Base-by-base conservation (phyloP, 2,329 filamentous ascomycete genomes). In the Hypoxylon sp. region DNA sequence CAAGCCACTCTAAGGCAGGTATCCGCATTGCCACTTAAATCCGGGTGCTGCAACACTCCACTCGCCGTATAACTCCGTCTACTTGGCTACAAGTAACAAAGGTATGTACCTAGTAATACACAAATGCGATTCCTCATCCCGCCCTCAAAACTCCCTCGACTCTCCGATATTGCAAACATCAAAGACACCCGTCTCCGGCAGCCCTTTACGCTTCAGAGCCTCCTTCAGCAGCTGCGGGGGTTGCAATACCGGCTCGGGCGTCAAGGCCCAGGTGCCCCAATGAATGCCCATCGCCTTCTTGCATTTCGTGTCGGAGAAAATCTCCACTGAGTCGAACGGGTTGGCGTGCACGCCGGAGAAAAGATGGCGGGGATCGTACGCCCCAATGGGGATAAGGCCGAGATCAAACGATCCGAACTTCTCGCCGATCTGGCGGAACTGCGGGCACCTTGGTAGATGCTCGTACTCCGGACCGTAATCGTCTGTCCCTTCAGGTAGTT, bases 191-290 rank as follows among this genome's bases (percentile, higher is more conserved):
- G 84, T 87, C 79, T 94, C 91, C 0, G 87, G 82, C 0, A 97
- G 77, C 0, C 88, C 89, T 74, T 89, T 90, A 74, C 85, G 86
- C 74, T 82, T 86, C 77, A 97, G 80, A 2, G 94, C 94, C 77
- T 92, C 84, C 79, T 85, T 91, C 68, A 98, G 81, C 77, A 92
- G 80, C 78, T 79, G 82, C 1, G 94, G 93, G 50, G 95, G 95
- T 81, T 97, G 94, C 62, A 94, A 79, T 1, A 97, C 91, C 65
- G 94, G 92, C 80, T 98, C 95, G 67, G 89, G 85, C 0, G 94
- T 97, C 73, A 97, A 80, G 0, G 93, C 90, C 93, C 94, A 98
- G 0, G 92, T 91, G 2, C 94, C 94, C 94, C 94, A 98, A 77
- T 98, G 95, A 73, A 98, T 97, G 1, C 89, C 94, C 82, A 98